Conservation (phyloP, 2,329 filamentous ascomycete genomes). For the Monilinia laxa region DNA sequence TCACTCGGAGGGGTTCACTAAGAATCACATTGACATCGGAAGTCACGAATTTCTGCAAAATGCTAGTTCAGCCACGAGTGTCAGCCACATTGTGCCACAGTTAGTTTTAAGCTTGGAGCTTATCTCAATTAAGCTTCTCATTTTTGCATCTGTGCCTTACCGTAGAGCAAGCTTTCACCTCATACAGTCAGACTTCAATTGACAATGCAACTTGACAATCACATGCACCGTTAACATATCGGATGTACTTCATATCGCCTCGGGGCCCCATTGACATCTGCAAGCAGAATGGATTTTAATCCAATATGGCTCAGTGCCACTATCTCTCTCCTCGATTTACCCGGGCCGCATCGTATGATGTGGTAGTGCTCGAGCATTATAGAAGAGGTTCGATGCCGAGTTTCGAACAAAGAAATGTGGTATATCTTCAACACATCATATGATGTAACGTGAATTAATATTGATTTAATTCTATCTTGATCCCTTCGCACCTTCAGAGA, state of each 20-base stretch:
- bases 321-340: not conserved
- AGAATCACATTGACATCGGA: not conserved
- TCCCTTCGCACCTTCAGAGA: not conserved
- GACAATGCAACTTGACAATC: not conserved
- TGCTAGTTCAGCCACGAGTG: not conserved
- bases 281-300: not conserved
- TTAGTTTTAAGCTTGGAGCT: not conserved
- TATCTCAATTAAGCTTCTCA: not conserved
- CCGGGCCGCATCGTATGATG: not conserved
- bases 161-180: not conserved
- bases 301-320: not conserved
- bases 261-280: not conserved
- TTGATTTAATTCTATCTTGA: not conserved
- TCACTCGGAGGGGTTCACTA: not conserved
- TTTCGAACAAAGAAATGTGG: not conserved
- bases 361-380: not conserved
- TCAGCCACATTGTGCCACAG: not conserved
- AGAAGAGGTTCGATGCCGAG: not conserved
- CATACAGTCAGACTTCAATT: not conserved
- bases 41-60: not conserved
- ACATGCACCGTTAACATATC: not conserved
- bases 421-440: not conserved
- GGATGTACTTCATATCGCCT: not conserved
- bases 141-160: not conserved
- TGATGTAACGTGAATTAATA: not conserved